phyloP scores from a whole-genome alignment of 768 basidiomycete species.

The Neoboletus brunneissimus region DNA sequence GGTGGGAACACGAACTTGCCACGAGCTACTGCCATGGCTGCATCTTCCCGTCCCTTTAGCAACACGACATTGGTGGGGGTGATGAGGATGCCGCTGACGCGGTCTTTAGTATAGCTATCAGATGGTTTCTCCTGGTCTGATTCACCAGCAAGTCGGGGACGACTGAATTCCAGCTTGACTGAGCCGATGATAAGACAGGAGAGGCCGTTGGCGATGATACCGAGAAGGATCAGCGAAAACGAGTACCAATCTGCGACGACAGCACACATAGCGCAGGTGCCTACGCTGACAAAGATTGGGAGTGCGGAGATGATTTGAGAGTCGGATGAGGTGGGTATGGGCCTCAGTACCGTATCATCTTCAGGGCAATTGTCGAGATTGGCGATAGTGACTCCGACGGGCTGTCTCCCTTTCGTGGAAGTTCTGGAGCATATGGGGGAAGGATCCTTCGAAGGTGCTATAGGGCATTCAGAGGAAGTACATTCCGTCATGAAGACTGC shows the following conservation, averaged over 20 bases:
- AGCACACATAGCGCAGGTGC: conserved; percentile 4
- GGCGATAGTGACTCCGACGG: conserved; percentile 2
- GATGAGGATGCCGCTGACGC: conserved; percentile 6
- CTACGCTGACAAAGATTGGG: conserved; percentile 2
- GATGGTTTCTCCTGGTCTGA: neutral
- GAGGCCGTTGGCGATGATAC: conserved; percentile 30
- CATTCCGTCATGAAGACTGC: neutral
- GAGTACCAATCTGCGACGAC: conserved; percentile 27
- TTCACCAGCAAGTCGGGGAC: conserved; percentile 2
- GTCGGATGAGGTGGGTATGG: neutral
- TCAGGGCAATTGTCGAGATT: neutral
- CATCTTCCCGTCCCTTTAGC: conserved; percentile 10
- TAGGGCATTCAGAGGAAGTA: neutral
- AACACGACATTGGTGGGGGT: conserved; percentile 4
- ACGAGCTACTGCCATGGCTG: conserved; percentile 9
- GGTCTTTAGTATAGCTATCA: too few relatives aligned
- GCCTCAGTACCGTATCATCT: neutral
- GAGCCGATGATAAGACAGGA: conserved; percentile 27
- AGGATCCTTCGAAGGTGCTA: too few relatives aligned
- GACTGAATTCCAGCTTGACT: conserved; percentile 10
- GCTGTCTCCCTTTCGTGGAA: neutral
- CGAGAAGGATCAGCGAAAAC: conserved; percentile 29
- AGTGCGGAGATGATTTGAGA: neutral
- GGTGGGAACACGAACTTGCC: conserved; percentile 5
- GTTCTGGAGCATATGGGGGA: neutral